Conservation (phyloP, 805 yeast species). For the Candida chauliodis region DNA sequence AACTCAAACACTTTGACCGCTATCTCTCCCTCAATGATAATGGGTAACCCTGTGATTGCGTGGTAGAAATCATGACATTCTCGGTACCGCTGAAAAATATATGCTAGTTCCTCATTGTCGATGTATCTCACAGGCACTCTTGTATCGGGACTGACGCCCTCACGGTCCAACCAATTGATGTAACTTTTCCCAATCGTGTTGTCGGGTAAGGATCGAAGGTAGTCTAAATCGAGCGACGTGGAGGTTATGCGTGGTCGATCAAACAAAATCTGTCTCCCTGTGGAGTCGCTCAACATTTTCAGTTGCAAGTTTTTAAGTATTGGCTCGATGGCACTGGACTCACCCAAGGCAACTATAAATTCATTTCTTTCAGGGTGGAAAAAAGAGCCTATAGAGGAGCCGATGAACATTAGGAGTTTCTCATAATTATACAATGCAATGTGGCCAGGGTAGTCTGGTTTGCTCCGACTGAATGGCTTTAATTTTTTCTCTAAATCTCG, state of each 20-base stretch:
- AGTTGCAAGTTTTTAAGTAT: constrained; percentile 60
- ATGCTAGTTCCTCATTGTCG: constrained; percentile 86
- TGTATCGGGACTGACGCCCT: constrained; percentile 92
- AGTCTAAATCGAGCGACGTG: constrained; percentile 58
- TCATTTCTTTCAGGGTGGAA: constrained; percentile 73
- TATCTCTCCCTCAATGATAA: constrained; percentile 93
- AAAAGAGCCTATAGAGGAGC: constrained; percentile 76
- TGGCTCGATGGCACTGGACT: constrained; percentile 75
- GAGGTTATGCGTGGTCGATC: constrained; percentile 85
- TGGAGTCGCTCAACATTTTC: constrained; percentile 70
- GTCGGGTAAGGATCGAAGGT: constrained; percentile 56
- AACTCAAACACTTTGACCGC: constrained; percentile 91
- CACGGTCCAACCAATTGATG: constrained; percentile 74
- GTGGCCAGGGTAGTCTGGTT: constrained; percentile 66
- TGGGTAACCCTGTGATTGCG: constrained; percentile 85
- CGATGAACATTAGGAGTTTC: constrained; percentile 56
- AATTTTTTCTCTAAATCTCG: constrained; percentile 17
- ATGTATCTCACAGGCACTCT: constrained; percentile 84
- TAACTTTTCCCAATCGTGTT: constrained; percentile 80
- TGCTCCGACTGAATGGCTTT: constrained; percentile 34
- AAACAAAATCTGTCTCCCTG: constrained; percentile 72
- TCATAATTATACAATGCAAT: constrained; percentile 70
- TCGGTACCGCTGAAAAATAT: constrained; percentile 87
- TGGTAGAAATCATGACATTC: constrained; percentile 98
- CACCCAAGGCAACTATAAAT: constrained; percentile 82